A percentile compares a stretch with the other conserved stretches of the same genome.
Evolutionary conservation across 164 flowering plant species (phyloP).

Genomic region (Malania oleifera): DNA sequence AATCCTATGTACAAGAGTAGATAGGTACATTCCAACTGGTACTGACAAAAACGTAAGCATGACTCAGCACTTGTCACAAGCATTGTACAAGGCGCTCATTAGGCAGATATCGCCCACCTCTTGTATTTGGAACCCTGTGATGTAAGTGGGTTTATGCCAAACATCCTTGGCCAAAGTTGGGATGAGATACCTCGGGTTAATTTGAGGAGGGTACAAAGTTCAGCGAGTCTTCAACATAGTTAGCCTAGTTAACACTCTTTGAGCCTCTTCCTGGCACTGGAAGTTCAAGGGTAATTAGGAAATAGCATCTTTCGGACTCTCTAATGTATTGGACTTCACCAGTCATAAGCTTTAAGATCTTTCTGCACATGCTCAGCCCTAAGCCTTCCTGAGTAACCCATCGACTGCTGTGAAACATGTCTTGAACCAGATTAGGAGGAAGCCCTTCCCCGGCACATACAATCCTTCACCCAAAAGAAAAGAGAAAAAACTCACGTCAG

Average conservation of each 20-base stretch:
- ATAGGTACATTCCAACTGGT: no score
- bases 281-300: slow-evolving; percentile 54
- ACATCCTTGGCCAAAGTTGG: no score
- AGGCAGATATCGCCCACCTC: no score
- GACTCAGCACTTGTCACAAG: no score
- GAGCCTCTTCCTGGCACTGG: slow-evolving; percentile 33
- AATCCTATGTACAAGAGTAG: no score
- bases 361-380: slow-evolving; percentile 77
- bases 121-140: no score
- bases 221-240: neutral
- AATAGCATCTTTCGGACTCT: slow-evolving; percentile 69
- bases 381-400: slow-evolving; percentile 80
- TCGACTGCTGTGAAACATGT: slow-evolving; percentile 62
- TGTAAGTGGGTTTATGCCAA: no score
- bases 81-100: no score
- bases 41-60: no score
- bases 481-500: neutral
- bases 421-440: slow-evolving; percentile 70
- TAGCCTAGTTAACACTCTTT: slow-evolving; percentile 11
- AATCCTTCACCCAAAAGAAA: slow-evolving; percentile 39
- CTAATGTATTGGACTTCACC: slow-evolving; percentile 81
- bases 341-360: slow-evolving; percentile 70
- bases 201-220: no score
- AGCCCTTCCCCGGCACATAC: slow-evolving; percentile 79
- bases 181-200: no score